Evolutionary conservation across 2,329 filamentous ascomycete genomes (phyloP).

Genomic region (Dactylellina haptotyla): DNA sequence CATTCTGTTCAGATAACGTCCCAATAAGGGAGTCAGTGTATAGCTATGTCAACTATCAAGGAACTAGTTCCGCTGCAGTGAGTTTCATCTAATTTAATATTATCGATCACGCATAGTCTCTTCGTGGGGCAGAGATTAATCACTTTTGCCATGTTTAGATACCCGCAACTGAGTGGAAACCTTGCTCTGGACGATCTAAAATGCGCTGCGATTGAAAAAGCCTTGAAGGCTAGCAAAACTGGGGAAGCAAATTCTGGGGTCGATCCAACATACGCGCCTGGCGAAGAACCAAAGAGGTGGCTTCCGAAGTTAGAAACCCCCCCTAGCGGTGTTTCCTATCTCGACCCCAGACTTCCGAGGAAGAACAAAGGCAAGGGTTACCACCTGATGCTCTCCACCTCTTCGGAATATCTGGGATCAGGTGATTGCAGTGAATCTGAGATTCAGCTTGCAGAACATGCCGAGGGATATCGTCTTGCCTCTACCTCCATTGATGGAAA

Average conservation of each 20-base stretch:
- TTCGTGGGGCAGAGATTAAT: no score
- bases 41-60: no score
- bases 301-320: not conserved
- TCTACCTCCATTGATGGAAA: not conserved
- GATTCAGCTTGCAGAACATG: not conserved
- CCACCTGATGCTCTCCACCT: not conserved
- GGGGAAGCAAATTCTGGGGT: not conserved
- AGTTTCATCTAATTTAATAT: no score
- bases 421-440: not conserved
- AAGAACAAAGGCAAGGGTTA: not conserved
- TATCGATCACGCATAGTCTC: no score
- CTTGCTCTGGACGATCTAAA: not conserved
- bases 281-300: conserved; percentile 15
- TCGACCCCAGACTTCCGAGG: not conserved
- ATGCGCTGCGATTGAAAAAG: conserved; percentile 5
- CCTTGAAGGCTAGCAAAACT: not conserved
- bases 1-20: no score
- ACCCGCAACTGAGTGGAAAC: not conserved
- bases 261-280: conserved; percentile 6
- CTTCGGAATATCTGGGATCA: not conserved
- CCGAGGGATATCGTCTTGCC: not conserved
- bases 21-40: no score
- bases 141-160: not conserved
- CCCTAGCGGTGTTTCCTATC: not conserved
- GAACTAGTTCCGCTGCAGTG: no score